Conservation (phyloP, 192 early-diverging fungal species). For the Coemansia erecta region DNA sequence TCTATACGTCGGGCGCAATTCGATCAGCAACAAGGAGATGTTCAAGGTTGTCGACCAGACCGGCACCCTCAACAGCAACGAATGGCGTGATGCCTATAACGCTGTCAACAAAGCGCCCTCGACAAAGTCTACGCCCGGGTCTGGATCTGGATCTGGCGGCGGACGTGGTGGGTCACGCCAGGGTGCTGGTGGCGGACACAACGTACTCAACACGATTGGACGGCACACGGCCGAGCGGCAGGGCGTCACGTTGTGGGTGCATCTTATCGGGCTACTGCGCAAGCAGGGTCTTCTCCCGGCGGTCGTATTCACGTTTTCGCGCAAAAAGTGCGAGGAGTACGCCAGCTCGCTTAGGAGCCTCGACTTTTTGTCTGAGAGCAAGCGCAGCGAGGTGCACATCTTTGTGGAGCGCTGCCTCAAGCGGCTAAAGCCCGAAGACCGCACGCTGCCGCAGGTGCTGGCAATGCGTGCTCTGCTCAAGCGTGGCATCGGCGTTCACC, state of each 20-base stretch:
- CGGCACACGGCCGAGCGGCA: constrained; percentile 48
- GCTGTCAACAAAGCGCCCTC: constrained; percentile 61
- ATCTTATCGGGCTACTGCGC: constrained; percentile 73
- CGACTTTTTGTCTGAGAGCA: constrained; percentile 72
- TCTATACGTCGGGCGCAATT: constrained; percentile 64
- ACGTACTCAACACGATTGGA: constrained; percentile 23
- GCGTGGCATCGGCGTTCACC: constrained; percentile 96
- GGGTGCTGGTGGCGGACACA: constrained; percentile 45
- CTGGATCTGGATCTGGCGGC: constrained; percentile 52
- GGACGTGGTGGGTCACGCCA: constrained; percentile 32
- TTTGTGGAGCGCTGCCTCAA: constrained; percentile 82
- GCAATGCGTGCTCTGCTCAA: constrained; percentile 79
- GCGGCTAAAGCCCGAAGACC: constrained; percentile 80
- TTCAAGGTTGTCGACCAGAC: constrained; percentile 84
- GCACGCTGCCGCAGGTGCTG: constrained; percentile 83
- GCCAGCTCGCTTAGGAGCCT: constrained; percentile 71
- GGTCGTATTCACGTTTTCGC: constrained; percentile 94
- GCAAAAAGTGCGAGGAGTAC: constrained; percentile 92
- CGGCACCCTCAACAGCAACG: constrained; percentile 43
- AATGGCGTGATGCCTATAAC: constrained; percentile 75
- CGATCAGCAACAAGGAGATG: constrained; percentile 62
- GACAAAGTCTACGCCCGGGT: constrained; percentile 26
- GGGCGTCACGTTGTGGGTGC: constrained; percentile 80
- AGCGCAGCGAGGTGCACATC: constrained; percentile 84
- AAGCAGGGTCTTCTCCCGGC: constrained; percentile 79